Conservation (phyloP, 139 green algal genomes). For the Haematococcus sp. region DNA sequence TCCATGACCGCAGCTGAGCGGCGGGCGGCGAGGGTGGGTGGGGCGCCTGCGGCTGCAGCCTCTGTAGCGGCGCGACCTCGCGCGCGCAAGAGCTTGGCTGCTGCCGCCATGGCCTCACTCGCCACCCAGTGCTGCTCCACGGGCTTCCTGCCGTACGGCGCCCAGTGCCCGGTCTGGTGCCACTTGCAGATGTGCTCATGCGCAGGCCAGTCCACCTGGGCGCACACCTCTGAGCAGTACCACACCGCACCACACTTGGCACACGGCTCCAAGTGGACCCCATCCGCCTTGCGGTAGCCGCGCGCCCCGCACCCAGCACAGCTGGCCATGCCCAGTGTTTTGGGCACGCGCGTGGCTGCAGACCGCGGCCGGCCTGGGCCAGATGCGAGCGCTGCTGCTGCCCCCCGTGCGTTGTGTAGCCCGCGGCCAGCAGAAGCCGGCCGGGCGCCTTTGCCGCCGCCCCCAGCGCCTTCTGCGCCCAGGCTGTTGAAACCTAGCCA, state of each 20-base stretch:
- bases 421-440: too few relatives aligned
- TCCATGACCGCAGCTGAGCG: too few relatives aligned
- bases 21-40: too few relatives aligned
- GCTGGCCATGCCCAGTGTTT: not conserved
- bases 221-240: slow-evolving; percentile 7
- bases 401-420: too few relatives aligned
- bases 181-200: slow-evolving; percentile 9
- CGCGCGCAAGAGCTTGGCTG: not conserved
- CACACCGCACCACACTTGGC: not conserved
- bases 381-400: too few relatives aligned
- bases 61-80: too few relatives aligned
- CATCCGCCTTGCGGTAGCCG: not conserved
- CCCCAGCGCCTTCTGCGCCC: not conserved
- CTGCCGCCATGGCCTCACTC: not conserved
- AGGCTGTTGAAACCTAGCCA: not conserved
- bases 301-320: not conserved
- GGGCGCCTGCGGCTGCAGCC: too few relatives aligned
- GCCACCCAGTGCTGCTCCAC: slow-evolving; percentile 7
- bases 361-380: not conserved
- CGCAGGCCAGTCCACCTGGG: slow-evolving; percentile 1
- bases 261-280: slow-evolving; percentile 5
- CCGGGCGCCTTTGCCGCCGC: not conserved
- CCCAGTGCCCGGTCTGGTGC: not conserved
- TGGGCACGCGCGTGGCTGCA: not conserved
- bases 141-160: not conserved